phyloP scores from a whole-genome alignment of 495 filamentous ascomycete genomes.

The Darksidea phi region DNA sequence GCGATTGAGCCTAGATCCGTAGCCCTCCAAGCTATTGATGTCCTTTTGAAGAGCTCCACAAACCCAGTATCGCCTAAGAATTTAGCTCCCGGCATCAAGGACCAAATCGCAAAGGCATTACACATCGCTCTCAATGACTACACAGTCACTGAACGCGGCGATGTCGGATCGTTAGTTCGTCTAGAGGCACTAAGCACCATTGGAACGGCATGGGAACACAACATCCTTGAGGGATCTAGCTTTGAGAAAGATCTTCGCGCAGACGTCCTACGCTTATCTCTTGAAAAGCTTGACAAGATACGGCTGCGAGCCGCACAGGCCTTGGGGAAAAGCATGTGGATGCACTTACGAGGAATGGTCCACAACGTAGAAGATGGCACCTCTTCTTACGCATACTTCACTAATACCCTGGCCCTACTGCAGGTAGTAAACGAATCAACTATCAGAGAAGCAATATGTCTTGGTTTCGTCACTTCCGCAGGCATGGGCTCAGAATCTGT shows the following conservation, averaged over 20 bases:
- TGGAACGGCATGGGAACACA: constrained; percentile 32
- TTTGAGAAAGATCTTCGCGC: constrained; percentile 31
- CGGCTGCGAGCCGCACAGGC: constrained; percentile 62
- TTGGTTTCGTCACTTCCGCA: constrained; percentile 78
- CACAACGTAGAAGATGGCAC: constrained; percentile 21
- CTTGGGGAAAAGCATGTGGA: constrained; percentile 13
- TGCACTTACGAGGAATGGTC: constrained; percentile 8
- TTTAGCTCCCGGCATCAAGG: constrained; percentile 8
- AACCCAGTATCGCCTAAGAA: not conserved
- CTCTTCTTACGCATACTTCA: constrained; percentile 42
- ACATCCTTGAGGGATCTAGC: constrained; percentile 34
- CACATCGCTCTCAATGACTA: constrained; percentile 70
- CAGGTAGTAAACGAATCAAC: constrained; percentile 37
- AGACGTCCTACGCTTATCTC: constrained; percentile 64
- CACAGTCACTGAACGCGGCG: constrained; percentile 78
- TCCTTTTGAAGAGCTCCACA: constrained; percentile 11
- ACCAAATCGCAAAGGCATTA: constrained; percentile 34
- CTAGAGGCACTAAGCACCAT: constrained; percentile 71
- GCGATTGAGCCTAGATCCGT: constrained; percentile 32
- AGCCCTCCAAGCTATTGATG: constrained; percentile 23
- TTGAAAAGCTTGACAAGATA: constrained; percentile 88
- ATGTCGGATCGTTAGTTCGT: constrained; percentile 81
- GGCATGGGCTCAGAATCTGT: constrained; percentile 81
- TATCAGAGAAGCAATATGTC: constrained; percentile 52
- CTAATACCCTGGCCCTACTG: constrained; percentile 24